Base-by-base conservation (phyloP, 179 eudicot genomes). In the Patellifolia procumbens region DNA sequence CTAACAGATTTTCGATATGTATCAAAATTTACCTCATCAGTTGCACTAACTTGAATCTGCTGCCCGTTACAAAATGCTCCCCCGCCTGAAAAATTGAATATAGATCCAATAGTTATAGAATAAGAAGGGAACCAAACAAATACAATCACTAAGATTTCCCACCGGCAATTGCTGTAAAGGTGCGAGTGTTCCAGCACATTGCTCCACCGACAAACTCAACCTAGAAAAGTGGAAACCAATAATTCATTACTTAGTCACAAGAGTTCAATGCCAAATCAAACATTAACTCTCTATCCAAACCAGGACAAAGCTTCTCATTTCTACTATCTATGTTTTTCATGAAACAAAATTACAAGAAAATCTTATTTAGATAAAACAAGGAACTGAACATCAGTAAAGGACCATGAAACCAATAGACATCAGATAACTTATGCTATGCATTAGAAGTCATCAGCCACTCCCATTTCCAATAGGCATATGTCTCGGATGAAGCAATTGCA, bases 201-300 rank as follows among this genome's bases (percentile, higher is more conserved):
- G 96, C 90, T 45, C 99, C 99, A 62, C 99, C 99, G 66, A 95
- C 99, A 89, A 95, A 95, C 81, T 95, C 99, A 66, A 95, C 99
- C 99, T 87, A 77, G 74, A 88, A 67, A 67, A 80, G 31, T 16
- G 45, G 31, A 74, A 31, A 63, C 71, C 58, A 39, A 56, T 62
- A 13, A 9, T 49, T 48, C 56, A 12, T 35, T 43, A 55, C 13
- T 35, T 68, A 15, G 16, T 58, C 24, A 37, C 35, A 39, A 64
- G 22, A 52, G 46, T 46, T 8, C 42, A 26, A 51, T 51, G 62
- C 22, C 22, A 59, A 29, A 61, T 17, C 11, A 45, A 28, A 31
- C 26, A 35, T 53, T 22, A 39, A 53, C 34, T 31, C 48, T 51
- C 12, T 34, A 10, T 26, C 17, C 63, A 26, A 59, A 59, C 35